Conservation (phyloP, 2,329 filamentous ascomycete species). For the Xylaria sp. region DNA sequence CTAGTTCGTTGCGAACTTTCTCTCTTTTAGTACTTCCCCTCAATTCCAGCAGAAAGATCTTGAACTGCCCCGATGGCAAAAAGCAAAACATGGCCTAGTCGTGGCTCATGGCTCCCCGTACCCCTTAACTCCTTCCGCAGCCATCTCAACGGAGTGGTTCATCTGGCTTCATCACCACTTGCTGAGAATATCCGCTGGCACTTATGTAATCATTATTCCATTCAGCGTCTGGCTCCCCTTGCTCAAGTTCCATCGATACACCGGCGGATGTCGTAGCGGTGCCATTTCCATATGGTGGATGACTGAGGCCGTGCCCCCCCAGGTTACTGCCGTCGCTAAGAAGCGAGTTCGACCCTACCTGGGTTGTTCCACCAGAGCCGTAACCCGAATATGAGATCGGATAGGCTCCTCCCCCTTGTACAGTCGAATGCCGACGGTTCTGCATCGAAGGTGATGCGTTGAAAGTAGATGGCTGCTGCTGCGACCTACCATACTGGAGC, state of each 20-base stretch:
- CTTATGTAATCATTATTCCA: not conserved
- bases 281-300: constrained; percentile 16
- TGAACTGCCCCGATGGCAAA: too few species aligned
- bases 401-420: constrained; percentile 13
- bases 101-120: too few species aligned
- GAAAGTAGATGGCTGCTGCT: constrained; percentile 3
- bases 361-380: constrained; percentile 4
- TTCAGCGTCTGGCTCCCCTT: not conserved
- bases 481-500: constrained; percentile 7
- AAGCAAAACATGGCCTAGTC: too few species aligned
- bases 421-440: constrained; percentile 18
- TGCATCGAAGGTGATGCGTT: not conserved
- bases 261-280: constrained; percentile 5
- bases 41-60: too few species aligned
- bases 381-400: constrained; percentile 19
- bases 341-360: constrained; percentile 12
- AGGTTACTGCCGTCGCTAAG: constrained; percentile 15
- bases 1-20: too few species aligned
- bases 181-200: not conserved
- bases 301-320: constrained; percentile 9
- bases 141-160: too few species aligned
- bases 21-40: too few species aligned
- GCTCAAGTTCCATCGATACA: constrained; percentile 9
- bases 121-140: too few species aligned
- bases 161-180: not conserved